phyloP scores from a whole-genome alignment of 2,329 filamentous ascomycete species.

The Botrytis fabae region DNA sequence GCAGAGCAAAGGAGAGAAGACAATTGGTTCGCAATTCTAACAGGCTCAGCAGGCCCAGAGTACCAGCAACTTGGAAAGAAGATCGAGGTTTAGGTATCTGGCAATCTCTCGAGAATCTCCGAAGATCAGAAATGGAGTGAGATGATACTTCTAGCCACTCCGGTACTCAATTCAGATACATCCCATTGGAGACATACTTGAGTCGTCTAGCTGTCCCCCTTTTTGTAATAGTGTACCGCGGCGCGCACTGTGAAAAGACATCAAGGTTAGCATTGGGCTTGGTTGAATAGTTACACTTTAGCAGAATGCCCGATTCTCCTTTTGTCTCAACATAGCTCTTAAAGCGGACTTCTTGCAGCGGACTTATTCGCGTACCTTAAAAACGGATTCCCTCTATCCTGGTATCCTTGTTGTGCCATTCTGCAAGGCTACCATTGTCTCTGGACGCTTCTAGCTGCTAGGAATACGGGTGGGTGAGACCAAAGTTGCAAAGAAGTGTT shows the following conservation, averaged over 20 bases:
- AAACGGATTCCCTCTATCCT: not conserved
- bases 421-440: constrained; percentile 14
- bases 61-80: not conserved
- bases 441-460: not conserved
- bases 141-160: not conserved
- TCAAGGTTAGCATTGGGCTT: not conserved
- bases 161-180: not conserved
- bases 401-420: not conserved
- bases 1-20: not conserved
- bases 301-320: not conserved
- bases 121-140: not conserved
- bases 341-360: not conserved
- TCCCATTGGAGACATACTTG: not conserved
- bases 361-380: not conserved
- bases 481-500: not conserved
- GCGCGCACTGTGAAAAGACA: not conserved
- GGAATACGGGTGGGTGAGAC: not conserved
- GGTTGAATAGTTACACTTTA: not conserved
- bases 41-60: not conserved
- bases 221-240: not conserved
- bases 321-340: not conserved
- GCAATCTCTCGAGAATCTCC: not conserved
- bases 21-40: not conserved
- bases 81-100: not conserved
- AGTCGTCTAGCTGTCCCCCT: not conserved